These are phyloP conservation scores for Aspergillus amoenus DNA, from an alignment of 2,329 filamentous ascomycete species.

Conservation along the genomic window DNA sequence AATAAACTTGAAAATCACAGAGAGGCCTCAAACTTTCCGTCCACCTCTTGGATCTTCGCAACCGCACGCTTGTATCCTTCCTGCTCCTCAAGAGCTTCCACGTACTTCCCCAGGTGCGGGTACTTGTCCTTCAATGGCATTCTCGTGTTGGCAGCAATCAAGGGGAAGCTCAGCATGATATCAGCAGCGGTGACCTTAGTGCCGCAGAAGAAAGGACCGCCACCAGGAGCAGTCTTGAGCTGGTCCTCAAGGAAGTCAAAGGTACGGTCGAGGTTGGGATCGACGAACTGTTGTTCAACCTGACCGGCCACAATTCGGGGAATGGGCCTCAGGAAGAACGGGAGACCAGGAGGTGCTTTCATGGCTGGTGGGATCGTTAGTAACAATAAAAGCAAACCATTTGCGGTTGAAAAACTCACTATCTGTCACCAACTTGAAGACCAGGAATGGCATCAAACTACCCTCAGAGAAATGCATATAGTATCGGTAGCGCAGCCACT, in stretches of 20 bases:
- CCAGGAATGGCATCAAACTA: constrained; percentile 70
- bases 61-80: constrained; percentile 42
- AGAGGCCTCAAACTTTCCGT: constrained; percentile 36
- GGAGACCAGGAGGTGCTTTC: constrained; percentile 52
- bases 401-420: constrained; percentile 40
- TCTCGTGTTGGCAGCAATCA: constrained; percentile 39
- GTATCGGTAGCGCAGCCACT: constrained; percentile 63
- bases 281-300: constrained; percentile 41
- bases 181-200: constrained; percentile 45
- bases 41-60: constrained; percentile 42
- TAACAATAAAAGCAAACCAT: background rate
- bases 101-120: constrained; percentile 39
- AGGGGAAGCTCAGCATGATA: constrained; percentile 49
- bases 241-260: constrained; percentile 48
- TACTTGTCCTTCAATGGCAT: constrained; percentile 37
- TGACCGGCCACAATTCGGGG: constrained; percentile 54
- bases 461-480: constrained; percentile 85
- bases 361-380: constrained; percentile 36
- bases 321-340: constrained; percentile 69
- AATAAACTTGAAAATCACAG: constrained; percentile 20
- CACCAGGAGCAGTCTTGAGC: constrained; percentile 41
- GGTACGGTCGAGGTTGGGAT: constrained; percentile 41
- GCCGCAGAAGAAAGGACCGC: constrained; percentile 44
- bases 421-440: constrained; percentile 63
- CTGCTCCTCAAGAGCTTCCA: constrained; percentile 34